Base-by-base conservation (phyloP, 176 grass and related monocot species). In the Pharus latifolius region DNA sequence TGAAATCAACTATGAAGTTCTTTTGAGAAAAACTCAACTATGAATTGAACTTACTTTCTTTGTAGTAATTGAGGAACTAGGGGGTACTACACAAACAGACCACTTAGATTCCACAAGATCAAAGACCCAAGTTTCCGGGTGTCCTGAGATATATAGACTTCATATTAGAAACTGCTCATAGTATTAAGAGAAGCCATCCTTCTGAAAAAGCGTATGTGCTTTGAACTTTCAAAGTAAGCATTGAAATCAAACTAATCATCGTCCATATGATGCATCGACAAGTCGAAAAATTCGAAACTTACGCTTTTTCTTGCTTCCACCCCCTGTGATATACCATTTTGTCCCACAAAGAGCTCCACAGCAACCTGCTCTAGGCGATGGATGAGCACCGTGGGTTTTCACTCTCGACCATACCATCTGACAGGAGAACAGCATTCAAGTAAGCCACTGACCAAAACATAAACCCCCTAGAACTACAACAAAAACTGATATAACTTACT, bases 401-500 rank as follows among this genome's bases (percentile, higher is more conserved):
- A 99, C 74, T 78, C 81, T 99, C 81, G 95, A 88, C 95, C 95
- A 99, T 47, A 94, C 84, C 90, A 99, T 99, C 95, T 99, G 75
- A 58, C 46, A 66, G 70, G 63, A 75, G 2, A 83, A 51, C 44
- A 69, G 48, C 25, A 40, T 82, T 78, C 69, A 46, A 80, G 76
- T 31, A 63, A 50, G 20, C 28, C 34, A 43, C 24, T 43, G 44
- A 73, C 43, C 2, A 54, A 51, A 62, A 34, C 14, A n/a, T n/a
- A n/a, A n/a, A n/a, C n/a, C n/a, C n/a, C n/a, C n/a, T n/a, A n/a
- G n/a, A n/a, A n/a, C 0, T 47, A 70, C 7, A 62, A 56, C 58
- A 26, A 74, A 82, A 57, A 10, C 35, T 16, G 19, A 78, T 32
- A 53, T 33, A 54, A 81, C 77, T 78, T 90, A 98, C 95, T 54